Evolutionary conservation across 1,139 yeast species (phyloP), one percentile per base, ranked within the genome.

Genomic region (Nematodospora anomalae): DNA sequence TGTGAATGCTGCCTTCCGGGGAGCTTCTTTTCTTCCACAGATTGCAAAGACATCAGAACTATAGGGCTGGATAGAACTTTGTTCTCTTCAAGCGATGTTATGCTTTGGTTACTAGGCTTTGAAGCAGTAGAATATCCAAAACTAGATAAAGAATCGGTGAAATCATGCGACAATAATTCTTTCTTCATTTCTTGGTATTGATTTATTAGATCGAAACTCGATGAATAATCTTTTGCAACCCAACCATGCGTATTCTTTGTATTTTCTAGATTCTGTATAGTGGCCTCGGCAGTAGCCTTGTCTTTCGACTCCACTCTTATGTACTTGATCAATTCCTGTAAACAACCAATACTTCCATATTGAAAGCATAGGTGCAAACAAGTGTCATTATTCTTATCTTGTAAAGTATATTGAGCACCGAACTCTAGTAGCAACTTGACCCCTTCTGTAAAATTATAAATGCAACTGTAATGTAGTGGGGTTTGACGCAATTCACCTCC

Each of bases 311-410:
- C 32, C 1, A 42, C 32, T 13, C 51, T 38, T 15, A 67, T 46
- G 36, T 46, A 71, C 28, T 67, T 70, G 1, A 85, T 57, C 25
- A 90, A 60, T 16, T 80, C 68, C 41, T 79, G 74, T 36, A 86
- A 62, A 41, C 94, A 83, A 33, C 77, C 77, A 16, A 76, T 53
- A 44, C 79, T 77, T 4, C 95, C 96, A 52, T 75, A 80, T 43
- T 87, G 87, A 49, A 89, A 79, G 6, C 95, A 88, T 14, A 84
- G 60, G 57, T 90, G 97, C 21, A 90, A 60, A 4, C 94, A 80
- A 9, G 92, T 80, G 53, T 87, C 83, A 2, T 92, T 94, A 24
- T 74, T 65, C 18, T 62, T 66, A 52, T 86, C 95, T 16, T 69
- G 67, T 3, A 71, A 49, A 38, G 76, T 69, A 47, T 83, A 73